Evolutionary conservation across 768 basidiomycete species (phyloP), one percentile per base, ranked within the genome.

Genomic region (Daedaleopsis sinensis): DNA sequence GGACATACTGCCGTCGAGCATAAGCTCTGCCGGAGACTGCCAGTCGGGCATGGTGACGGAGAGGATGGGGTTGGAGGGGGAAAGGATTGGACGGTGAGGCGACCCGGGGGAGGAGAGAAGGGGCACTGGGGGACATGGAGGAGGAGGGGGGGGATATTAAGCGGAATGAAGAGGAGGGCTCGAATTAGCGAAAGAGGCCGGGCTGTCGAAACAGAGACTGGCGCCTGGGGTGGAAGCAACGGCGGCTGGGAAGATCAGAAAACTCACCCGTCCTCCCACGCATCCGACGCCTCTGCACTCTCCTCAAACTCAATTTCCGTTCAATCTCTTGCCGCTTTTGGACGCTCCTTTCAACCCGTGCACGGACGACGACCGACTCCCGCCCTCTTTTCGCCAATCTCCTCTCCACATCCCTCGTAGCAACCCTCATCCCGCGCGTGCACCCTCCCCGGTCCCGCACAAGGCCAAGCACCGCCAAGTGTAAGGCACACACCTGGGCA

Each of bases 1-100:
- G 7, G 13, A 66, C 78, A 55, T 59, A 79, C 79, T 59, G n/a
- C 70, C 63, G 63, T 81, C 79, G 27, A 58, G 65, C 19, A 67
- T 71, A 52, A 80, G 62, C 67, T 79, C 72, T 12, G 64, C 55
- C 27, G 70, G 64, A 10, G 79, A 79, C 37, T 72, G 65, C 80
- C 80, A 82, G 56, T 78, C 63, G 47, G 36, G 16, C 51, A 48
- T 47, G 46, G 44, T 54, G 38, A 42, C 48, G 16, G 5, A 23
- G 19, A 12, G 38, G 50, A 44, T 23, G 55, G 56, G 27, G 47
- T n/a, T 19, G 55, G 44, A 27, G 24, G 38, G 48, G 36, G 49
- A 35, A 12, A 37, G 44, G 36, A 54, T 32, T 49, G 54, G 58
- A 57, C 59, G 54, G 57, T 53, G 42, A 55, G 55, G 59, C 48